phyloP scores from a whole-genome alignment of 768 basidiomycete genomes.

The Suillus hirtellus region DNA sequence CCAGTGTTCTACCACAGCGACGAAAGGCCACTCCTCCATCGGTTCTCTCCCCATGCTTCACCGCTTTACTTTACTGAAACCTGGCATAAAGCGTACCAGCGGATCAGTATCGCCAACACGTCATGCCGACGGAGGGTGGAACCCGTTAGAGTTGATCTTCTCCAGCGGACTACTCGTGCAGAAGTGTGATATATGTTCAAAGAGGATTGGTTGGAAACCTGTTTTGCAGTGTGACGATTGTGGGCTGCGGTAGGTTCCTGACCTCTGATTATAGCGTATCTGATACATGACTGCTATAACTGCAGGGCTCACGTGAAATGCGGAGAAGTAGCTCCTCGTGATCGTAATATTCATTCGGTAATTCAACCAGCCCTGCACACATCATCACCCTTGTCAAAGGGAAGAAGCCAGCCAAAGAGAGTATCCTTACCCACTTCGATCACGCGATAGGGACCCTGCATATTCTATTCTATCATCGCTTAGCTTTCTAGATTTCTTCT shows the following conservation, averaged over 20 bases:
- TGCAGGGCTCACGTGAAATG: conserved; percentile 83
- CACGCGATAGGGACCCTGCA: conserved; percentile 26
- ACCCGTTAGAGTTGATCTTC: conserved; percentile 78
- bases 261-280: conserved; percentile 9
- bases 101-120: conserved; percentile 31
- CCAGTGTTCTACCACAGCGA: conserved; percentile 62
- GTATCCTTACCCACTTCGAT: conserved; percentile 24
- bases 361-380: conserved; percentile 25
- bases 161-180: conserved; percentile 67
- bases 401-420: conserved; percentile 30
- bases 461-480: neutral
- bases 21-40: conserved; percentile 76
- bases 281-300: conserved; percentile 15
- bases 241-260: conserved; percentile 56
- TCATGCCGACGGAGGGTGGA: conserved; percentile 53
- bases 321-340: conserved; percentile 76
- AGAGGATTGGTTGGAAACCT: conserved; percentile 85
- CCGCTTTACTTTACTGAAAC: conserved; percentile 85
- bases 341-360: conserved; percentile 53
- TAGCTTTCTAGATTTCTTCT: too few species aligned
- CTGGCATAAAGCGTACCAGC: conserved; percentile 60
- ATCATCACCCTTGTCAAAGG: conserved; percentile 29
- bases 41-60: conserved; percentile 63
- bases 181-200: conserved; percentile 82
- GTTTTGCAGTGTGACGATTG: conserved; percentile 90